These are phyloP conservation scores for Marasmius fiardii DNA, from an alignment of 1,284 basidiomycete genomes.

Conservation along the genomic window DNA sequence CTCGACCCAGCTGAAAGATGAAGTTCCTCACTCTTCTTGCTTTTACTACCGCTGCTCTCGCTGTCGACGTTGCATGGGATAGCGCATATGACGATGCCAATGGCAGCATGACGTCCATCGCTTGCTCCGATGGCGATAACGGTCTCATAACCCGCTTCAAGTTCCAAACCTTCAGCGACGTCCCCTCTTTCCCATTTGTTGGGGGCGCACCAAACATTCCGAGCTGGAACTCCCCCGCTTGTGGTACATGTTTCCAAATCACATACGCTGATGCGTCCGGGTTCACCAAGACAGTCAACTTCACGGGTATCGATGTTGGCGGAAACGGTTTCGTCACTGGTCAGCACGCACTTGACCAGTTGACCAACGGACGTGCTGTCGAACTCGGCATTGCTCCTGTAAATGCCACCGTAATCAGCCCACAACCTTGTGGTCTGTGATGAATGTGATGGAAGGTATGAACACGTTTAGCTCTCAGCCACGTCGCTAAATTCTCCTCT, in stretches of 20 bases:
- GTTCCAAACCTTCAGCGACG: conserved; percentile 41
- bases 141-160: conserved; percentile 37
- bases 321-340: conserved; percentile 39
- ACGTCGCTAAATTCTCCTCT: no score
- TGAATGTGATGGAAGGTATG: background rate
- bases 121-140: conserved; percentile 47
- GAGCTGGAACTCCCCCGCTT: conserved; percentile 37
- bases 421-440: conserved; percentile 36
- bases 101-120: conserved; percentile 31
- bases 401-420: conserved; percentile 28
- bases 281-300: conserved; percentile 28
- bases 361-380: conserved; percentile 36
- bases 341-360: conserved; percentile 36
- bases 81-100: conserved; percentile 35
- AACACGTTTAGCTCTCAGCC: background rate
- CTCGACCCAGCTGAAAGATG: conserved; percentile 16
- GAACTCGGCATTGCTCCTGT: conserved; percentile 35
- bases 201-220: conserved; percentile 41
- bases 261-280: conserved; percentile 28
- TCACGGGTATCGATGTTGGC: conserved; percentile 40
- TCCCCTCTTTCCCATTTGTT: conserved; percentile 49
- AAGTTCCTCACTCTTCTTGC: conserved; percentile 13
- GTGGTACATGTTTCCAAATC: conserved; percentile 47
- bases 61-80: conserved; percentile 33
- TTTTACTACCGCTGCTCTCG: conserved; percentile 20